Evolutionary conservation across 768 basidiomycete genomes (phyloP).

Genomic region (Tubosaeta brunneosetosa): DNA sequence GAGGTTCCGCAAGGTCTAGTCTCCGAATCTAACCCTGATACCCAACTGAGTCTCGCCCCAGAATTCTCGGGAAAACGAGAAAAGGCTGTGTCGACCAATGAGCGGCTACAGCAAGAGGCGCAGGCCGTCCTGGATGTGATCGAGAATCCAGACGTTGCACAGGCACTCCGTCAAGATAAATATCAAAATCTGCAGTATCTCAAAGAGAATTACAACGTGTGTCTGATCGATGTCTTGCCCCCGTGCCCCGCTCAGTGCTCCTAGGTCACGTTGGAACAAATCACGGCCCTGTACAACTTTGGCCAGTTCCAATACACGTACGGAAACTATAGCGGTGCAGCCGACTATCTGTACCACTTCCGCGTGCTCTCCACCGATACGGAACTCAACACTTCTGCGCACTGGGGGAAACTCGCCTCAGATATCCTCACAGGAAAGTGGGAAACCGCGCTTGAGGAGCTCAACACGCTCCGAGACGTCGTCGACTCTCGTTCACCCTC

Average conservation of each 20-base stretch:
- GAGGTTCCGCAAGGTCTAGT: constrained; percentile 62
- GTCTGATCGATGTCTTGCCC: constrained; percentile 22
- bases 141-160: constrained; percentile 93
- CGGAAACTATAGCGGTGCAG: constrained; percentile 94
- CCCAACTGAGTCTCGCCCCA: constrained; percentile 26
- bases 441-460: constrained; percentile 92
- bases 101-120: constrained; percentile 83
- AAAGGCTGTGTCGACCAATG: constrained; percentile 77
- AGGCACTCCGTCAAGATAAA: constrained; percentile 92
- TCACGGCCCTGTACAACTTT: constrained; percentile 93
- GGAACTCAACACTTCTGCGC: constrained; percentile 91
- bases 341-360: constrained; percentile 98
- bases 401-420: constrained; percentile 98
- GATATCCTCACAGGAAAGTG: constrained; percentile 94
- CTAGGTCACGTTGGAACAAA: constrained; percentile 92
- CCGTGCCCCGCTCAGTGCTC: constrained; percentile 3
- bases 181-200: constrained; percentile 93
- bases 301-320: constrained; percentile 99
- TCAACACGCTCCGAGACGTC: constrained; percentile 89
- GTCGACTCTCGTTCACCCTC: constrained; percentile 76
- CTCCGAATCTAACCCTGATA: not conserved
- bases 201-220: constrained; percentile 85
- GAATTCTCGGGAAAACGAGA: constrained; percentile 84
- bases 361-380: constrained; percentile 92
- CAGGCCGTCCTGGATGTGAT: constrained; percentile 94